Base-by-base conservation (phyloP, 2,329 filamentous ascomycete genomes). In the Colletotrichum theobromicola region DNA sequence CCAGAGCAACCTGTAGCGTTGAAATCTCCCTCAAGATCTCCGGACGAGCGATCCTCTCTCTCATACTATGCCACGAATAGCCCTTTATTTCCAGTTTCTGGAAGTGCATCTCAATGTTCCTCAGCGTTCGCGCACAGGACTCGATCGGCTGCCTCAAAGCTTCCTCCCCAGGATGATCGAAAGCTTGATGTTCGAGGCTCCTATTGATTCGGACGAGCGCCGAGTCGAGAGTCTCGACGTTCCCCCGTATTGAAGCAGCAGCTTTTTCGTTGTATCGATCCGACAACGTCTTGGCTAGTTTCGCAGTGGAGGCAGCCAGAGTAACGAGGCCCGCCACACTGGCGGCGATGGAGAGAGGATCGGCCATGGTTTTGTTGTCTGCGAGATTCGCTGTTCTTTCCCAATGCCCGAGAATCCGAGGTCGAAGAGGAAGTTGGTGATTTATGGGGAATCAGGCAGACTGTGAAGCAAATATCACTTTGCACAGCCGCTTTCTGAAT, bases 271-370 rank as follows among this genome's bases (percentile, higher is more conserved):
- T 66, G 46, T 35, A 66, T 24, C 63, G 13, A 30, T 66, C n/a
- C 4, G 46, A 55, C 42, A 37, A 55, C 13, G 46, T 4, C 28
- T 66, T 66, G 3, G 46, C 63, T 13, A 55, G 63, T 21, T 55
- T 66, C 28, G 28, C 46, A 3, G 42, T 35, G 4, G 63, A 35
- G 16, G 42, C 46, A 42, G 63, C 28, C 7, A 70, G 37, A 13
- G 58, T 55, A 15, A 70, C n/a, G 15, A 70, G 37, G 21, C 67
- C 67, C 5, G 67, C 67, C 12, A 63, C 62, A 13, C 58, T 70
- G 21, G 58, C 67, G 5, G 67, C 67, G 15, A 64, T 63, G 67
- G 67, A 70, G 16, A 70, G 42, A 18, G 67, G 67, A 28, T 70
- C 67, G 16, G 46, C 30, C 46, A 66, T 66, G 42, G 57, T 10